Conservation (phyloP, 2,329 filamentous ascomycete species). For the Monilinia laxa region DNA sequence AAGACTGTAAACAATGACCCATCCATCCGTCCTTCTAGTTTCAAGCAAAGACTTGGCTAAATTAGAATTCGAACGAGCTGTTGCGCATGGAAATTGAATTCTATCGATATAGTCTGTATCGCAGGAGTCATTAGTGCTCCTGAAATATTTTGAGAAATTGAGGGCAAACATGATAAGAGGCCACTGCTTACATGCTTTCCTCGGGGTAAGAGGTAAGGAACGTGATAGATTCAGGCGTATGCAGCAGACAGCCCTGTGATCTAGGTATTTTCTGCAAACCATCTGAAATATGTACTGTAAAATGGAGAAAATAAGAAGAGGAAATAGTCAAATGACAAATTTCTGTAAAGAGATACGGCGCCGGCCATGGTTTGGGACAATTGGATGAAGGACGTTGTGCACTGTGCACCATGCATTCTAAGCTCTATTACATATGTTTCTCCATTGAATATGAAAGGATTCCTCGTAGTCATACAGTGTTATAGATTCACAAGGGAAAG, state of each 20-base stretch:
- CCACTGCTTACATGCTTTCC: slow-evolving; percentile 33
- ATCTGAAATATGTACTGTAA: slow-evolving; percentile 21
- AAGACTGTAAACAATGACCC: slow-evolving; percentile 28
- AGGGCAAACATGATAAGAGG: slow-evolving; percentile 17
- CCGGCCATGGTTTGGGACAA: slow-evolving; percentile 13
- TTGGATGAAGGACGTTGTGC: slow-evolving; percentile 24
- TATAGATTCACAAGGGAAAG: slow-evolving; percentile 11
- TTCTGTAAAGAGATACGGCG: slow-evolving; percentile 11
- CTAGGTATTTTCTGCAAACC: slow-evolving; percentile 20
- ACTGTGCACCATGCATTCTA: slow-evolving; percentile 30
- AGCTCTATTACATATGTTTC: slow-evolving; percentile 24
- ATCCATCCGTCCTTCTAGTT: slow-evolving; percentile 41
- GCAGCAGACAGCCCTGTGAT: slow-evolving; percentile 24
- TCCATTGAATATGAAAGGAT: slow-evolving; percentile 14
- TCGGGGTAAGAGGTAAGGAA: slow-evolving; percentile 4
- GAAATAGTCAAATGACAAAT: slow-evolving; percentile 22
- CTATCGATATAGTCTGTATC: slow-evolving; percentile 5
- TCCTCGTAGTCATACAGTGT: slow-evolving; percentile 8
- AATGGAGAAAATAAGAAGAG: slow-evolving; percentile 15
- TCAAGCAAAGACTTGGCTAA: neutral
- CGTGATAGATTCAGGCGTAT: slow-evolving; percentile 24
- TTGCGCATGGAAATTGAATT: neutral
- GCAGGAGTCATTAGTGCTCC: slow-evolving; percentile 5
- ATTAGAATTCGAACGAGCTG: neutral
- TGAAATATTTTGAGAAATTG: neutral